phyloP scores from a whole-genome alignment of 2,329 filamentous ascomycete species.

The Arachnomyces sp. region DNA sequence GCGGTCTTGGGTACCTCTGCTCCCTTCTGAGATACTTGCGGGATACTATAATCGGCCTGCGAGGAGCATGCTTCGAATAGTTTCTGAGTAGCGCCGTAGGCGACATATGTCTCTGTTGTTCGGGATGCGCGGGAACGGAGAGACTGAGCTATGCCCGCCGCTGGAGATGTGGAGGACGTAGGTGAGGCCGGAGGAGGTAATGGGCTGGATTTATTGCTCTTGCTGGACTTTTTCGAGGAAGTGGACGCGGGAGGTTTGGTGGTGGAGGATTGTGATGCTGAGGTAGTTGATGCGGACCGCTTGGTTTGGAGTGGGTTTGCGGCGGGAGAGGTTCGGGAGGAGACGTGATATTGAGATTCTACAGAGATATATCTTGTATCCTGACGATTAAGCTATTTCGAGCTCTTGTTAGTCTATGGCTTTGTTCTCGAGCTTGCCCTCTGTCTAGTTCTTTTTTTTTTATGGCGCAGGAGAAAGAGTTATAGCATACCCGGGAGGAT shows the following conservation, averaged over 20 bases:
- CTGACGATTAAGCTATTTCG: no score
- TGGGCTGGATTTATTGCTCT: constrained; percentile 3
- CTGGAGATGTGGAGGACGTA: constrained; percentile 12
- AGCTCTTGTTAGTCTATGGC: no score
- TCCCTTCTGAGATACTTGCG: constrained; percentile 57
- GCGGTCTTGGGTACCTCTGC: constrained; percentile 62
- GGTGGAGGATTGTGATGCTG: not conserved
- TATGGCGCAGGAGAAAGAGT: no score
- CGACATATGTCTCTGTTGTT: constrained; percentile 62
- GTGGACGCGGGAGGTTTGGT: not conserved
- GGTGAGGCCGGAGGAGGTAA: constrained; percentile 1
- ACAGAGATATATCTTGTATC: no score
- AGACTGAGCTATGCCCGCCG: constrained; percentile 23
- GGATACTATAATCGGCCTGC: constrained; percentile 70
- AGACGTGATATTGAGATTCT: no score
- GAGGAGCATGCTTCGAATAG: constrained; percentile 68
- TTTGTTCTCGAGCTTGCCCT: no score
- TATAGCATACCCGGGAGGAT: no score
- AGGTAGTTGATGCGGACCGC: constrained; percentile 12
- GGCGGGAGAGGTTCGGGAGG: no score
- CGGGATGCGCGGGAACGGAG: constrained; percentile 29
- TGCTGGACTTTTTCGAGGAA: constrained; percentile 7
- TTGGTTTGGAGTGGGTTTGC: constrained; percentile 8
- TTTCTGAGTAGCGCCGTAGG: constrained; percentile 69
- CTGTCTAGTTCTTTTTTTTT: no score